Evolutionary conservation across 2,329 filamentous ascomycete genomes (phyloP).

Genomic region (Pseudogymnoascus pannorum): DNA sequence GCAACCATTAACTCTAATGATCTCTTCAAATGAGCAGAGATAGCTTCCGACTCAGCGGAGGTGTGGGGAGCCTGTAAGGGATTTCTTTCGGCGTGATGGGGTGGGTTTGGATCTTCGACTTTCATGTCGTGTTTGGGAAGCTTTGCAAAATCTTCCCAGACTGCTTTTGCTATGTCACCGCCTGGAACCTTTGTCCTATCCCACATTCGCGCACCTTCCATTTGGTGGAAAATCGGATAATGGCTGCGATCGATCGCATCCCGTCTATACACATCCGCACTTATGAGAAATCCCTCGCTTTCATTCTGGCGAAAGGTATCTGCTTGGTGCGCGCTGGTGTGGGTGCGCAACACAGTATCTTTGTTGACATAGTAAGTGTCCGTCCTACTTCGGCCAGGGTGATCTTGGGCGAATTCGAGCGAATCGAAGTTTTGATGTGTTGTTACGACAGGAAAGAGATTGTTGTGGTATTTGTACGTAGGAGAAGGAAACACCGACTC

Average conservation of each 20-base stretch:
- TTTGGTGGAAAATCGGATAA: constrained; percentile 97
- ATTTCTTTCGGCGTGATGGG: constrained; percentile 70
- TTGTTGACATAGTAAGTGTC: constrained; percentile 96
- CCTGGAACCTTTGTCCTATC: constrained; percentile 55
- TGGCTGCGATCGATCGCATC: constrained; percentile 94
- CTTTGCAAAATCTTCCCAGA: constrained; percentile 62
- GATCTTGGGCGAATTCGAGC: constrained; percentile 81
- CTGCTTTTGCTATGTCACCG: constrained; percentile 53
- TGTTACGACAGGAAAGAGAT: constrained; percentile 75
- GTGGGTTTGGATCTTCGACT: constrained; percentile 78
- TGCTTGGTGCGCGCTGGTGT: constrained; percentile 89
- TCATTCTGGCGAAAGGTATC: constrained; percentile 68
- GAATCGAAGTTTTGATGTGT: constrained; percentile 91
- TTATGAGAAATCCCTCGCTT: constrained; percentile 77
- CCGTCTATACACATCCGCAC: constrained; percentile 88
- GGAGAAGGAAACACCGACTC: constrained; percentile 75
- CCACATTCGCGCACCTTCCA: constrained; percentile 93
- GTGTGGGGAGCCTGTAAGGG: constrained; percentile 66
- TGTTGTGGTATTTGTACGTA: constrained; percentile 68
- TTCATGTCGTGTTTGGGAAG: constrained; percentile 68
- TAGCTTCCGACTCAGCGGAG: constrained; percentile 69
- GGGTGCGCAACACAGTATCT: constrained; percentile 76
- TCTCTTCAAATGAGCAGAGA: constrained; percentile 78
- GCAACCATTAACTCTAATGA: constrained; percentile 86
- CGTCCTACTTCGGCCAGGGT: constrained; percentile 76